Evolutionary conservation across 352 stramenopile genomes (phyloP).

Genomic region (Globisporangium nodosum): DNA sequence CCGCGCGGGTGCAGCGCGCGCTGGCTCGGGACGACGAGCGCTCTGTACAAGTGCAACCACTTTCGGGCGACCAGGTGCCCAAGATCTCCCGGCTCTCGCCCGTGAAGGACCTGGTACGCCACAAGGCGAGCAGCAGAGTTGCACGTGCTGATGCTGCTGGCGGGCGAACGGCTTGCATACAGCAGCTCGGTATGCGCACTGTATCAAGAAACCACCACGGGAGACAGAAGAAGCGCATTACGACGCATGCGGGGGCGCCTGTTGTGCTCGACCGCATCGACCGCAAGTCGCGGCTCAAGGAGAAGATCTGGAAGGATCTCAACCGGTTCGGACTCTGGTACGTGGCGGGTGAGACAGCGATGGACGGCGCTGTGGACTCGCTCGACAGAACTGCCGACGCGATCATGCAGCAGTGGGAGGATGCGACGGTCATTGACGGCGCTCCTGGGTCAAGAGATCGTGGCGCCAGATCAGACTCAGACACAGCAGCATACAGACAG

Average conservation of each 20-base stretch:
- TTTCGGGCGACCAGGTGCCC: constrained; percentile 15
- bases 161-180: neutral
- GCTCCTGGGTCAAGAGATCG: neutral
- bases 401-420: constrained; percentile 56
- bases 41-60: neutral
- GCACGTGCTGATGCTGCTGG: neutral
- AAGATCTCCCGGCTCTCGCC: constrained; percentile 46
- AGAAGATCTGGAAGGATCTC: constrained; percentile 59
- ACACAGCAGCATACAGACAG: neutral
- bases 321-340: constrained; percentile 54
- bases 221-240: constrained; percentile 16
- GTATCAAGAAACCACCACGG: constrained; percentile 14
- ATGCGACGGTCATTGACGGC: neutral
- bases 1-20: constrained; percentile 36
- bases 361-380: constrained; percentile 26
- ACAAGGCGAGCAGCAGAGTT: constrained; percentile 12
- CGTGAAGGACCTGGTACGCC: constrained; percentile 3
- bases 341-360: constrained; percentile 7
- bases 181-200: neutral
- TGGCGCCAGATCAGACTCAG: neutral
- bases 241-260: constrained; percentile 20
- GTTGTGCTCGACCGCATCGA: constrained; percentile 32
- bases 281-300: constrained; percentile 22
- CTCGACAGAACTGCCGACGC: constrained; percentile 47
- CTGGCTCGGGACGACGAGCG: neutral